Conservation (phyloP, 2,329 filamentous ascomycete genomes). For the Microcyclospora tardicrescens region DNA sequence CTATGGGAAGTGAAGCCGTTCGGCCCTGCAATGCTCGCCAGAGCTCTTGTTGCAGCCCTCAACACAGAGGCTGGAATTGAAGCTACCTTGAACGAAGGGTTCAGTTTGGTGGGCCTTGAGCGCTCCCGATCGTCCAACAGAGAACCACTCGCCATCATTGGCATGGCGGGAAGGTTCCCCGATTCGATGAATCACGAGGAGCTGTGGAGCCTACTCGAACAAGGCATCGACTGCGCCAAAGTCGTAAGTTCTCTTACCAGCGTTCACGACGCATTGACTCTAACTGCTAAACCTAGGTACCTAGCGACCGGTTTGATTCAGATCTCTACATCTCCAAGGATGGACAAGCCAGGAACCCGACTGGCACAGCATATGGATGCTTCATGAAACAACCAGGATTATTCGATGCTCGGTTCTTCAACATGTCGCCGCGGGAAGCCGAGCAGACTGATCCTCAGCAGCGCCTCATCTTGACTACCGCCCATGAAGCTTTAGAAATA, state of each 20-base stretch:
- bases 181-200: slow-evolving; percentile 5
- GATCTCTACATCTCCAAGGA: slow-evolving; percentile 21
- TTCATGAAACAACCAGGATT: slow-evolving; percentile 24
- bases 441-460: slow-evolving; percentile 5
- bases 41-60: too few relatives aligned
- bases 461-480: slow-evolving; percentile 8
- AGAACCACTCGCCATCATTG: slow-evolving; percentile 10
- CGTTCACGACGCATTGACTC: too few relatives aligned
- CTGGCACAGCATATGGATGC: slow-evolving; percentile 19
- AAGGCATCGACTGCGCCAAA: not conserved
- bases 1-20: not conserved
- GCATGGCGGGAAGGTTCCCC: slow-evolving; percentile 11
- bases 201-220: slow-evolving; percentile 8
- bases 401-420: slow-evolving; percentile 28
- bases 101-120: not conserved
- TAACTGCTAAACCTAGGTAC: not conserved
- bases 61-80: too few relatives aligned
- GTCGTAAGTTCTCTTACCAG: too few relatives aligned
- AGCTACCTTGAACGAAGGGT: not conserved
- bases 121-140: not conserved
- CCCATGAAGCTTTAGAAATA: slow-evolving; percentile 9
- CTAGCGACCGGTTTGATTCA: slow-evolving; percentile 17
- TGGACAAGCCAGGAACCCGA: slow-evolving; percentile 21
- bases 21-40: not conserved
- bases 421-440: slow-evolving; percentile 20